A percentile compares a stretch with the other conserved stretches of the same genome.
phyloP scores from a whole-genome alignment of 2,329 filamentous ascomycete species.

The Alternaria panax region DNA sequence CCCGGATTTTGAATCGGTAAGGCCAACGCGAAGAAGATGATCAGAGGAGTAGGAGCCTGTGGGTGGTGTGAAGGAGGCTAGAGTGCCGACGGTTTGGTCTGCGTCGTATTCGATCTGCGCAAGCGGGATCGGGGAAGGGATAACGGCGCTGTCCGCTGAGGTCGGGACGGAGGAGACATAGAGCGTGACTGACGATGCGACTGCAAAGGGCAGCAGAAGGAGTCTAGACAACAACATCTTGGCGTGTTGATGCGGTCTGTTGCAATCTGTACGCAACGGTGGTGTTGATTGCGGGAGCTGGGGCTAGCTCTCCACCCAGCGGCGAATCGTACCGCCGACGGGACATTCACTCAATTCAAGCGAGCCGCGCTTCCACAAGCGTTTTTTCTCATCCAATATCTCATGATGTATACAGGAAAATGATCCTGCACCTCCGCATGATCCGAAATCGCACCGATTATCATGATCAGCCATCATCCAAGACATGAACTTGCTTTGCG shows the following conservation, averaged over 20 bases:
- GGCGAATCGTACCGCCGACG: conserved; percentile 27
- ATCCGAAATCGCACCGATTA: conserved; percentile 14
- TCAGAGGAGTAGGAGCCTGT: conserved; percentile 44
- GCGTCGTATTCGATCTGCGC: conserved; percentile 54
- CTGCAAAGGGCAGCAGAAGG: conserved; percentile 47
- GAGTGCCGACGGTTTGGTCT: conserved; percentile 45
- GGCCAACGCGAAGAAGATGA: conserved; percentile 55
- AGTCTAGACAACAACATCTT: conserved; percentile 49
- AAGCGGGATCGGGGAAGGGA: conserved; percentile 50
- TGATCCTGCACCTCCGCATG: conserved; percentile 10
- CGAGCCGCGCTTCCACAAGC: conserved; percentile 1
- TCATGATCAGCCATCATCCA: conserved; percentile 11
- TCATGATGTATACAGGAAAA: conserved; percentile 1
- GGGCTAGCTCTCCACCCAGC: conserved; percentile 7
- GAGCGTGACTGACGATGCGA: conserved; percentile 49
- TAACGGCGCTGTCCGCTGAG: conserved; percentile 59
- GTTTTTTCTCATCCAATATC: not conserved
- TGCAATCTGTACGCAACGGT: conserved; percentile 8
- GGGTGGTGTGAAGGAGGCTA: conserved; percentile 48
- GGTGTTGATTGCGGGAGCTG: conserved; percentile 20
- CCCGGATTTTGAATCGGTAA: conserved; percentile 48
- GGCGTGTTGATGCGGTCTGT: conserved; percentile 11
- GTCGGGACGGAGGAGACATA: conserved; percentile 79
- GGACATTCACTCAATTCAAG: conserved; percentile 15
- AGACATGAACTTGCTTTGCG: conserved; percentile 23